Percentiles rank a stretch among this genome's conserved stretches.
These are phyloP conservation scores for Daldinia eschscholtzii DNA, from an alignment of 2,329 filamentous ascomycete species.

Conservation along the genomic window DNA sequence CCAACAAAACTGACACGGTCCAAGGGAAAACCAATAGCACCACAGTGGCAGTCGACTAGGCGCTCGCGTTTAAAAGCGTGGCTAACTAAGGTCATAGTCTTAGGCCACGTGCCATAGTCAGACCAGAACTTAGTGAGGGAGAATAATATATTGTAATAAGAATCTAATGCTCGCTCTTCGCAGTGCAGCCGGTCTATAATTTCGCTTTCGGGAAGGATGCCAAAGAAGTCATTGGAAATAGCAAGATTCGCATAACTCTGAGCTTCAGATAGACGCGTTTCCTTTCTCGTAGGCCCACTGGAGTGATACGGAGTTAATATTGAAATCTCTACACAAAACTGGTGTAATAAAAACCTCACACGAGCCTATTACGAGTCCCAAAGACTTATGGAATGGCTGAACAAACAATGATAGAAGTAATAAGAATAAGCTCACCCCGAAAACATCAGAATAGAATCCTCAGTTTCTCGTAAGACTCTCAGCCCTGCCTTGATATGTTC, in stretches of 20 bases:
- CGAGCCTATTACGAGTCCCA: not conserved
- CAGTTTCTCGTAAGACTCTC: slow-evolving; percentile 61
- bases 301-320: slow-evolving; percentile 1
- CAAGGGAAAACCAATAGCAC: slow-evolving; percentile 68
- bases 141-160: slow-evolving; percentile 86
- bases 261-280: slow-evolving; percentile 70
- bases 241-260: slow-evolving; percentile 71
- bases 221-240: slow-evolving; percentile 61
- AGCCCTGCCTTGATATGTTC: slow-evolving; percentile 78
- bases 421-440: slow-evolving; percentile 69
- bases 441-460: slow-evolving; percentile 71
- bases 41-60: slow-evolving; percentile 73
- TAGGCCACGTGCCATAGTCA: slow-evolving; percentile 67
- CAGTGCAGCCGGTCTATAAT: slow-evolving; percentile 60
- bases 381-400: not conserved
- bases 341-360: slow-evolving; percentile 5
- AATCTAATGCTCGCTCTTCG: slow-evolving; percentile 84
- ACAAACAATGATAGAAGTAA: not conserved
- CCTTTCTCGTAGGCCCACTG: slow-evolving; percentile 73
- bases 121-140: slow-evolving; percentile 71
- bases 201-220: slow-evolving; percentile 49
- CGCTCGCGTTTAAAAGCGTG: slow-evolving; percentile 76
- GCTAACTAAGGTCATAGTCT: slow-evolving; percentile 71
- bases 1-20: slow-evolving; percentile 67
- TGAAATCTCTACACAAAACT: not conserved